Base-by-base conservation (phyloP, 2,329 filamentous ascomycete species). In the Talaromyces pinophilus region DNA sequence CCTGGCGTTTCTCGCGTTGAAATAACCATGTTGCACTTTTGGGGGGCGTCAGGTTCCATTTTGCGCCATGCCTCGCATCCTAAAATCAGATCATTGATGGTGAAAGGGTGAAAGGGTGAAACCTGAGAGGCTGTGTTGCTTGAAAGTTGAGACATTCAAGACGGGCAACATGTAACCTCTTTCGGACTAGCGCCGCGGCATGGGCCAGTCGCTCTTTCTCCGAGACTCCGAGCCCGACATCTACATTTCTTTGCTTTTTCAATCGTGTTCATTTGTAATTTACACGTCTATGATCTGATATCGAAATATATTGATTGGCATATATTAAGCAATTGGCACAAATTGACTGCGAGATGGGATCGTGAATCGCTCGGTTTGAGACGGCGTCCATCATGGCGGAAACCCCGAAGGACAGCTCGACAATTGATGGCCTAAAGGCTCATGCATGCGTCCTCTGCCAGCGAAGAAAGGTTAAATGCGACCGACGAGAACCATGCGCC, bases 401-500 rank as follows among this genome's bases (percentile, higher is more conserved):
- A 19, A 17, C 46, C 11, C 46, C 65, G 33, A 59, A 30, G 59
- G 17, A 22, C 22, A 60, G 17, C 30, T n/a, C 52, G 10, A 28
- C 17, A 19, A 17, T 30, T 13, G 55, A 44, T 64, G 38, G 44
- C 55, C 62, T 35, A 2, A 64, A 54, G 57, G 33, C 60, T 61
- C 67, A 67, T 63, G 61, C 67, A 25, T 67, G 67, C 35, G 57
- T 64, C 30, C 61, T 68, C 48, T 68, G 65, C 59, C 65, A 67
- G 59, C 59, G 52, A 28, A 62, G 67, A 67, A 67, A 68, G 19
- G 67, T 65, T 13, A 68, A 67, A 65, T 68, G 67, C 50, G 65
- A 67, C 62, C 61, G 65, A 30, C 48, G 13, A 60, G 57, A 50
- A 22, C 65, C 65, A 50, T 67, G 67, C 30, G 42, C 65, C 15